Evolutionary conservation across 768 basidiomycete genomes (phyloP).

Genomic region (Lactarius hengduanensis): DNA sequence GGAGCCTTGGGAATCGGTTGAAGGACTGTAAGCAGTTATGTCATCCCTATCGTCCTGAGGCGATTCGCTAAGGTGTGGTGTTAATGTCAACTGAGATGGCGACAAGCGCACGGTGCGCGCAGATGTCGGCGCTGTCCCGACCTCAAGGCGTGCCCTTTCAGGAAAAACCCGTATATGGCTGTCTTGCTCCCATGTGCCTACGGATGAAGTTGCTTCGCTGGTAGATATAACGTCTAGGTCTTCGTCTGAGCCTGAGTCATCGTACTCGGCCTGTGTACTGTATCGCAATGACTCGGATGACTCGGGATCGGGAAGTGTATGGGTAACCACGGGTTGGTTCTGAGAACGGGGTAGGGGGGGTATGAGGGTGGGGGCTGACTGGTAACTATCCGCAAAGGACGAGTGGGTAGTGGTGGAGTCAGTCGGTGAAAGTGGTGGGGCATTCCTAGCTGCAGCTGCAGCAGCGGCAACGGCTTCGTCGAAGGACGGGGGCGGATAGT

Average conservation of each 20-base stretch:
- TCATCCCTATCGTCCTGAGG: conserved; percentile 23
- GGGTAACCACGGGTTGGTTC: conserved; percentile 20
- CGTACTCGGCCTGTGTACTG: conserved; percentile 29
- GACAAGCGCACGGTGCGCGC: conserved; percentile 19
- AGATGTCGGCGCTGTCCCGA: conserved; percentile 5
- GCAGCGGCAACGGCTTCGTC: conserved; percentile 53
- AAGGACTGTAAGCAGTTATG: conserved; percentile 21
- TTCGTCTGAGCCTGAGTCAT: conserved; percentile 28
- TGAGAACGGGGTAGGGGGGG: conserved; percentile 25
- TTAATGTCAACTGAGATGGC: conserved; percentile 26
- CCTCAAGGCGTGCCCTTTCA: conserved; percentile 1
- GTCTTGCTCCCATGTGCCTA: conserved; percentile 21
- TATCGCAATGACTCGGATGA: conserved; percentile 22
- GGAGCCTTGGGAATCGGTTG: conserved; percentile 21
- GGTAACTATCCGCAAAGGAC: conserved; percentile 20
- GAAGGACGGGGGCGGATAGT: conserved; percentile 76
- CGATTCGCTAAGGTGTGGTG: conserved; percentile 7
- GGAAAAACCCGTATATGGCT: conserved; percentile 6
- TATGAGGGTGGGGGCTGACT: conserved; percentile 25
- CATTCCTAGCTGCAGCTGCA: conserved; percentile 24
- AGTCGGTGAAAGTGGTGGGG: conserved; percentile 22
- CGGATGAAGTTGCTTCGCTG: conserved; percentile 20
- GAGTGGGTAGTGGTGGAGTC: conserved; percentile 17
- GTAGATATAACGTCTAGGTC: conserved; percentile 28
- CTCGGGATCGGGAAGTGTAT: conserved; percentile 12